Evolutionary conservation across 495 filamentous ascomycete species (phyloP).

Genomic region (Penicillium pancosmium): DNA sequence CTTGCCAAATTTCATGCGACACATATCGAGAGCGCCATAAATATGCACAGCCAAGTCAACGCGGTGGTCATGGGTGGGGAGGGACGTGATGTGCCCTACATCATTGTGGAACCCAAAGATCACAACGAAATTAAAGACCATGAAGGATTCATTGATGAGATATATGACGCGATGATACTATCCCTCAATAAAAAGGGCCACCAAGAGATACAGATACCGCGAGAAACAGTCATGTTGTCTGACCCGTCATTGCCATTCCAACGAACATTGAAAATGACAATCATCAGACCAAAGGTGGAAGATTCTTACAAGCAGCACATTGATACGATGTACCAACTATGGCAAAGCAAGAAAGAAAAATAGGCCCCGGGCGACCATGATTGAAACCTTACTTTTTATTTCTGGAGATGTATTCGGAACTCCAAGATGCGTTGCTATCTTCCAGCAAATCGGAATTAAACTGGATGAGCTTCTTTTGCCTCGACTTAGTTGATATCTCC

Average conservation of each 20-base stretch:
- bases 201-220: conserved; percentile 4
- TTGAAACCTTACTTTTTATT: too few relatives aligned
- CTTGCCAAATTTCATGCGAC: conserved; percentile 6
- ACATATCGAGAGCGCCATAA: conserved; percentile 1
- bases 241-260: conserved; percentile 4
- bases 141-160: neutral
- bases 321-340: neutral
- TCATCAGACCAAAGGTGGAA: neutral
- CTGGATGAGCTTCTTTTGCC: too few relatives aligned
- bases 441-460: too few relatives aligned
- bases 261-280: conserved; percentile 6
- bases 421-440: too few relatives aligned
- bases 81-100: conserved; percentile 2
- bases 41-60: neutral
- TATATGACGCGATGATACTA: neutral
- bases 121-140: neutral
- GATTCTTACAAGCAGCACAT: conserved; percentile 1
- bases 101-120: conserved; percentile 4
- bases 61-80: conserved; percentile 2
- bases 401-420: neutral
- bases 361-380: neutral
- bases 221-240: conserved; percentile 3
- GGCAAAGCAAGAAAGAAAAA: neutral
- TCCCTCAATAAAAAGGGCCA: neutral
- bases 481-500: too few relatives aligned